Evolutionary conservation across 495 filamentous ascomycete genomes (phyloP), one percentile per base, ranked within the genome.

Genomic region (Aspergillus taichungensis): DNA sequence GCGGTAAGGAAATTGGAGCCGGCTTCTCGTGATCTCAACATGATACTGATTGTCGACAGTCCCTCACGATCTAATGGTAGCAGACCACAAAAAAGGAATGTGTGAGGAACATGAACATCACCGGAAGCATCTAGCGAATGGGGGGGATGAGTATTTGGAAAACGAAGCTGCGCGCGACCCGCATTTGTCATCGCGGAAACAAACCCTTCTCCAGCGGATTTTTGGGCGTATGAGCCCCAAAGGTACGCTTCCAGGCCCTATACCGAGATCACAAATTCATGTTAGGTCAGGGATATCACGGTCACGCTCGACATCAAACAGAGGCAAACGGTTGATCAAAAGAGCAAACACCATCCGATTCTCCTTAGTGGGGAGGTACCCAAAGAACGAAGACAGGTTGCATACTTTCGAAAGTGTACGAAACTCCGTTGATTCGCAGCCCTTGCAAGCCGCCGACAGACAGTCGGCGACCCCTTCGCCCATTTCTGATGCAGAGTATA

Each of bases 261-360:
- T 13, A 13, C 13, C 5, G 24, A 37, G 27, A 10, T 8, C 32
- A 13, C 24, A 30, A 3, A 14, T 38, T 50, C 11, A 46, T 18
- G 13, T 8, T 24, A 33, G 3, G 45, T 1, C 18, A 63, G 60
- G 55, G 2, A 30, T 55, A 32, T 57, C 53, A 13, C 52, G 60
- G 5, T 36, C 55, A n/a, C 51, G 47, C 8, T 54, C 60, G 3
- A 50, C 51, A 1, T 45, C 53, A 0, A 52, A 42, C 32, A 44
- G 43, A 40, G 48, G 55, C 35, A 60, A 57, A 13, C 57, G 54
- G 24, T 35, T 63, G 8, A 51, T 59, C 36, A 61, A 57, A 36
- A 51, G 53, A 33, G 55, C 53, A 30, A 59, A 63, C 32, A 61
- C 51, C 2, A 52, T 63, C 24, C 53, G 60, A 11, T 63, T 63